Percentiles rank a stretch among this genome's conserved stretches.
Evolutionary conservation across 495 filamentous ascomycete genomes (phyloP).

Genomic region (Neurospora sp.): DNA sequence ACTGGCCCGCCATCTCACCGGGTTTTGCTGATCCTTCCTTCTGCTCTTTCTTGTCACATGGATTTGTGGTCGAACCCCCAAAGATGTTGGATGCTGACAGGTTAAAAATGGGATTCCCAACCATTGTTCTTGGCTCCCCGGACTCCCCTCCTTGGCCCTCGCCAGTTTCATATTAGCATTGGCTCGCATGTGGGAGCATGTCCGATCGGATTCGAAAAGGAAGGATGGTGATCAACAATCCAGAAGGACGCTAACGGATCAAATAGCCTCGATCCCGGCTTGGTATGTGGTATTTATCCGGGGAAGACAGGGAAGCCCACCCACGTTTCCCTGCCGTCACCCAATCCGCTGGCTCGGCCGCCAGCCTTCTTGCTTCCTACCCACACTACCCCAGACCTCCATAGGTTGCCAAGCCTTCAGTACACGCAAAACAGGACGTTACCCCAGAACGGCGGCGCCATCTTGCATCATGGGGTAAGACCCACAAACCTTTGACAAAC

Average conservation of each 20-base stretch:
- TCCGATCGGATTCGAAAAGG: not conserved
- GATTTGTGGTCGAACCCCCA: not conserved
- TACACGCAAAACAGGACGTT: not conserved
- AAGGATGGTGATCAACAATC: not conserved
- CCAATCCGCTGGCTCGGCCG: not conserved
- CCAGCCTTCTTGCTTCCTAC: not conserved
- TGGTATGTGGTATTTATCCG: not conserved
- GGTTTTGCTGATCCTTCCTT: not conserved
- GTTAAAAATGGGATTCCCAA: not conserved
- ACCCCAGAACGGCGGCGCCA: not conserved
- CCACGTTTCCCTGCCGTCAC: not conserved
- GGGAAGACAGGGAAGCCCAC: not conserved
- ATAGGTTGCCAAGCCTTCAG: not conserved
- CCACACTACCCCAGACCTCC: not conserved
- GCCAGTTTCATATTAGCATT: not conserved
- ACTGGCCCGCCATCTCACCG: not conserved
- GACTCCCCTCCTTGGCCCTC: not conserved
- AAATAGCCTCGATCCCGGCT: not conserved
- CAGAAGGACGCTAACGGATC: not conserved
- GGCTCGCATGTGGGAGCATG: not conserved
- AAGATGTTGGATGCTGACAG: not conserved
- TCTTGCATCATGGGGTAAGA: not conserved
- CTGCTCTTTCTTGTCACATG: not conserved
- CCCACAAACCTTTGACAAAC: not conserved
- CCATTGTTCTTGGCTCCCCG: not conserved